Percentiles rank a stretch among this genome's conserved stretches.
These are phyloP conservation scores for Hymenoscyphus infarciens DNA, from an alignment of 2,329 filamentous ascomycete genomes.

Conservation along the genomic window DNA sequence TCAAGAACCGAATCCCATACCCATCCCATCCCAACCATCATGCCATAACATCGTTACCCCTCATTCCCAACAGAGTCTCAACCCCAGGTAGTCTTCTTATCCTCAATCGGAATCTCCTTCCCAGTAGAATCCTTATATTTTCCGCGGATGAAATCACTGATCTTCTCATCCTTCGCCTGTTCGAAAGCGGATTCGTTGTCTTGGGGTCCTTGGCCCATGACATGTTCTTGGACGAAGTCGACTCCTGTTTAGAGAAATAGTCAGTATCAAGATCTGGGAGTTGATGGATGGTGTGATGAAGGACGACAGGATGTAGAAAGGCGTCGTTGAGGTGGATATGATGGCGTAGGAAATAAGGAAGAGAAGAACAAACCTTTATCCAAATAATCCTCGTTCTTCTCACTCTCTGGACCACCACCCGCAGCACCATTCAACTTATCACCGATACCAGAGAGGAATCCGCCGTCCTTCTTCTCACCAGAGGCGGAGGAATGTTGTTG, in stretches of 20 bases:
- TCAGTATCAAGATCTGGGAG: too few relatives aligned
- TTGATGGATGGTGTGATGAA: too few relatives aligned
- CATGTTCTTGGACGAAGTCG: constrained; percentile 73
- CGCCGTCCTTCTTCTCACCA: constrained; percentile 34
- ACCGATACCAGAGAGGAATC: constrained; percentile 56
- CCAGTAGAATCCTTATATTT: constrained; percentile 69
- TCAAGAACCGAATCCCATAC: too few relatives aligned
- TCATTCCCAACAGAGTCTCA: not conserved
- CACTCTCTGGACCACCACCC: constrained; percentile 68
- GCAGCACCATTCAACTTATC: constrained; percentile 69
- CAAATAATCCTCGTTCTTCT: constrained; percentile 79
- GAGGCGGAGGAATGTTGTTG: not conserved
- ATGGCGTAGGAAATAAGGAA: not conserved
- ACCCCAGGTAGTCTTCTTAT: constrained; percentile 54
- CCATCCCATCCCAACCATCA: not conserved
- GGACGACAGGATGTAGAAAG: too few relatives aligned
- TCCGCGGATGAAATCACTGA: constrained; percentile 66
- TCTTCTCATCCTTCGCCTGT: constrained; percentile 80
- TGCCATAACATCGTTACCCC: not conserved
- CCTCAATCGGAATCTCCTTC: constrained; percentile 64
- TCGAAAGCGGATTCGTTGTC: constrained; percentile 69
- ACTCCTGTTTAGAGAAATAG: constrained; percentile 49
- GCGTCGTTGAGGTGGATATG: not conserved
- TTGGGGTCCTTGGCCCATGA: constrained; percentile 68
- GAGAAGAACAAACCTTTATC: constrained; percentile 64